Conservation (phyloP, 441 rosid genomes). For the Mallotus japonicus region DNA sequence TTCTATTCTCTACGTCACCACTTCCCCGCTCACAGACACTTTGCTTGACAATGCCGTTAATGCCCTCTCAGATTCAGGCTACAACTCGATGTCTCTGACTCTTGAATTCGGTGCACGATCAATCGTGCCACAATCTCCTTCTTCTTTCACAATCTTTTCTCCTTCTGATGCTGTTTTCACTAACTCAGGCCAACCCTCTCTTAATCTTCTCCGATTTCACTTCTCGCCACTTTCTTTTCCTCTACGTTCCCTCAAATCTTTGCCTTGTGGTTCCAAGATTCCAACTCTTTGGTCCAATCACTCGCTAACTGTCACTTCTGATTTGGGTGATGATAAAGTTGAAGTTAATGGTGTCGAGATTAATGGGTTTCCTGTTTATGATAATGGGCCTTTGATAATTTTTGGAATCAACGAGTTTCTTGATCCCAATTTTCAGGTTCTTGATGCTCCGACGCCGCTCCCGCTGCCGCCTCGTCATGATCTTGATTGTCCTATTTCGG, state of each 20-base stretch:
- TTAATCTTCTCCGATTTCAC: conserved; percentile 21
- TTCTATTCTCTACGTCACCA: conserved; percentile 20
- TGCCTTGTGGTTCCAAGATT: conserved; percentile 39
- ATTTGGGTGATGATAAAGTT: neutral
- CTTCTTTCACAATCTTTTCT: conserved; percentile 43
- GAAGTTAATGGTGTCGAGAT: conserved; percentile 35
- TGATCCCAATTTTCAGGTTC: conserved; percentile 27
- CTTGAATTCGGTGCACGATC: conserved; percentile 27
- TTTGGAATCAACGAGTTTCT: conserved; percentile 39
- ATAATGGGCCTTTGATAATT: conserved; percentile 38
- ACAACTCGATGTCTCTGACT: conserved; percentile 35
- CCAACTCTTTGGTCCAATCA: conserved; percentile 33
- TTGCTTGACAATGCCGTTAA: conserved; percentile 28
- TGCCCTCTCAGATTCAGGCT: conserved; percentile 37
- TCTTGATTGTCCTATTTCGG: conserved; percentile 13
- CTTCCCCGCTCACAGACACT: conserved; percentile 14
- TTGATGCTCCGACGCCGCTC: neutral
- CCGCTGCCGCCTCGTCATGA: neutral
- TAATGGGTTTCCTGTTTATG: conserved; percentile 22
- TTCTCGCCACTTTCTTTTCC: conserved; percentile 26
- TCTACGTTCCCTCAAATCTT: conserved; percentile 28
- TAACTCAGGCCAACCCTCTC: conserved; percentile 19
- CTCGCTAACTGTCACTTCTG: conserved; percentile 33
- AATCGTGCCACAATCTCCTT: conserved; percentile 15
- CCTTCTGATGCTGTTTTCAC: conserved; percentile 32